Evolutionary conservation across 768 basidiomycete species (phyloP).

Genomic region (Kwoniella sp.): DNA sequence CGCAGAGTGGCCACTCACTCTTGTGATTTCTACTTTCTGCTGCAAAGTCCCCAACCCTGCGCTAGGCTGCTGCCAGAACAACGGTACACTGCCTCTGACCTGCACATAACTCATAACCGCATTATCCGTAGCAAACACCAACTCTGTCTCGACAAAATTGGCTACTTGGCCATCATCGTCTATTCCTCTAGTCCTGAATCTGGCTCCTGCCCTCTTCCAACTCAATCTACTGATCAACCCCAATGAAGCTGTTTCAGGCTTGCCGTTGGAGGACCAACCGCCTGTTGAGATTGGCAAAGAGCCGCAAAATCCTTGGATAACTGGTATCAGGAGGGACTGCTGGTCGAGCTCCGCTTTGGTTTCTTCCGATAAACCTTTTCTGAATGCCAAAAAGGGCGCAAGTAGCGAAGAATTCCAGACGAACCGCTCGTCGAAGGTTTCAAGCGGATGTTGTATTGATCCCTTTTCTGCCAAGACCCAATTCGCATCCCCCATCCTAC

Average conservation of each 20-base stretch:
- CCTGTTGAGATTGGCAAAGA: slow-evolving; percentile 68
- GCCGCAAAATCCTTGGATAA: slow-evolving; percentile 92
- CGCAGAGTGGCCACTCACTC: slow-evolving; percentile 31
- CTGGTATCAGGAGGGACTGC: slow-evolving; percentile 65
- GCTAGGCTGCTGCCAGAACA: slow-evolving; percentile 99
- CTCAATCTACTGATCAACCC: slow-evolving; percentile 83
- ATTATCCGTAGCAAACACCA: slow-evolving; percentile 80
- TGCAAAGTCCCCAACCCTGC: slow-evolving; percentile 78
- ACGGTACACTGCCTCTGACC: slow-evolving; percentile 90
- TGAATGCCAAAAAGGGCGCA: slow-evolving; percentile 81
- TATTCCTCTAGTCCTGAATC: slow-evolving; percentile 94
- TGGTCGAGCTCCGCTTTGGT: slow-evolving; percentile 75
- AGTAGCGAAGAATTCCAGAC: slow-evolving; percentile 95
- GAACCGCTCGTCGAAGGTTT: slow-evolving; percentile 56
- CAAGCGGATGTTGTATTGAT: slow-evolving; percentile 41
- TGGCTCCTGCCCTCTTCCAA: slow-evolving; percentile 93
- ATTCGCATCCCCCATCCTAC: slow-evolving; percentile 70
- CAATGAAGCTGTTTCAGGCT: slow-evolving; percentile 71
- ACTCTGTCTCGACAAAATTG: slow-evolving; percentile 98
- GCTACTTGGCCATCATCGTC: slow-evolving; percentile 92
- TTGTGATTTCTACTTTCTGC: slow-evolving; percentile 80
- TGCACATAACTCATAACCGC: slow-evolving; percentile 90
- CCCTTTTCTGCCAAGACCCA: slow-evolving; percentile 61
- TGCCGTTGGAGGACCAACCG: slow-evolving; percentile 63
- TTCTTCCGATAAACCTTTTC: slow-evolving; percentile 70